Conservation (phyloP, 305 asterid species). For the Rubia peregrina region DNA sequence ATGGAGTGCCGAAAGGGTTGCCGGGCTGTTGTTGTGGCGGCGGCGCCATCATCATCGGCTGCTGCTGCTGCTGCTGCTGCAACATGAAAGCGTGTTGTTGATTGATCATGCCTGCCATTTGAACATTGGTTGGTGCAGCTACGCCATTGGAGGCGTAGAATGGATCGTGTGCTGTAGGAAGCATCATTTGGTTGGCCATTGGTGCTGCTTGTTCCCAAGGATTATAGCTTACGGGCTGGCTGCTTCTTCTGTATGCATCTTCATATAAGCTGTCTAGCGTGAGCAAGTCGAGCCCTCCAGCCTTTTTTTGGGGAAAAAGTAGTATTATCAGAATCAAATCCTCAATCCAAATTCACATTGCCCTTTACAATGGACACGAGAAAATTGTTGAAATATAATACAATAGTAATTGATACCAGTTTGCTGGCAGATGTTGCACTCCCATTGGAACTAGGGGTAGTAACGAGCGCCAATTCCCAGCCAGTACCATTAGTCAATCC, state of each 20-base stretch:
- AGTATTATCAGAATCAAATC: background rate
- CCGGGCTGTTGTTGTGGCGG: constrained; percentile 49
- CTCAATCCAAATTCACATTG: constrained; percentile 8
- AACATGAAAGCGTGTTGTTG: constrained; percentile 52
- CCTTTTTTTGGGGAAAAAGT: constrained; percentile 35
- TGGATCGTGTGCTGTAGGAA: constrained; percentile 47
- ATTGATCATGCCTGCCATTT: constrained; percentile 62
- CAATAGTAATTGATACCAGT: constrained; percentile 45
- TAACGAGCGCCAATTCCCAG: constrained; percentile 93
- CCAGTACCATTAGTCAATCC: constrained; percentile 58
- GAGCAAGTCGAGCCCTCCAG: constrained; percentile 79
- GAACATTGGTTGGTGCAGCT: constrained; percentile 61
- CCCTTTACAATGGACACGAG: constrained; percentile 2
- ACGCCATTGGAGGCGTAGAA: constrained; percentile 58
- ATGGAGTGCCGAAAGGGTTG: constrained; percentile 68
- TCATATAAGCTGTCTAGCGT: constrained; percentile 92
- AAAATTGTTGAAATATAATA: background rate
- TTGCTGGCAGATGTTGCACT: constrained; percentile 53
- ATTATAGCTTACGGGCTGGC: constrained; percentile 66
- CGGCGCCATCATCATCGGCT: constrained; percentile 55
- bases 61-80: constrained; percentile 53
- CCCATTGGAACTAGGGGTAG: constrained; percentile 83
- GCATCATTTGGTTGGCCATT: constrained; percentile 34
- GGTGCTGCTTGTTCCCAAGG: constrained; percentile 81
- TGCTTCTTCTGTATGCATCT: constrained; percentile 79